phyloP scores from a whole-genome alignment of 2,329 filamentous ascomycete species.

The Penicillium paneum region DNA sequence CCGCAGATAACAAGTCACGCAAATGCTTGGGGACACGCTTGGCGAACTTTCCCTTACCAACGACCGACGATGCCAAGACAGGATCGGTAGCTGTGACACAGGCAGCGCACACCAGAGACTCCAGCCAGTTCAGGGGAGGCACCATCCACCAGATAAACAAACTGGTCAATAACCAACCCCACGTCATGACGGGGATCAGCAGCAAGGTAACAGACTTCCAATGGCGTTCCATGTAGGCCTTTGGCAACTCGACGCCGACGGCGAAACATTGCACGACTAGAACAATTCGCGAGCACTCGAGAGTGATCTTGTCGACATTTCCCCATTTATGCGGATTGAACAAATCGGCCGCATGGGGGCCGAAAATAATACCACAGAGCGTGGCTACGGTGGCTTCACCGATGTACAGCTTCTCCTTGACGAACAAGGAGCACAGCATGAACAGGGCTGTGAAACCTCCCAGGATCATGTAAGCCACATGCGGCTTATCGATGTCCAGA shows the following conservation, averaged over 20 bases:
- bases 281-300: slow-evolving; percentile 69
- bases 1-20: slow-evolving; percentile 87
- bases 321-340: slow-evolving; percentile 63
- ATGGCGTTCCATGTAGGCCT: slow-evolving; percentile 89
- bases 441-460: slow-evolving; percentile 97
- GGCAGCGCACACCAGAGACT: slow-evolving; percentile 80
- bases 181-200: slow-evolving; percentile 94
- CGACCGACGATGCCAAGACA: slow-evolving; percentile 92
- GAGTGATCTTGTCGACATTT: slow-evolving; percentile 64
- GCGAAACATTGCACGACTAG: slow-evolving; percentile 72
- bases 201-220: slow-evolving; percentile 90
- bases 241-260: slow-evolving; percentile 68
- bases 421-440: slow-evolving; percentile 96
- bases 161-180: slow-evolving; percentile 78
- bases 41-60: slow-evolving; percentile 98
- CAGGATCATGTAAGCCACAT: slow-evolving; percentile 97
- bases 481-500: slow-evolving; percentile 75
- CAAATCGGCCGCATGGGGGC: slow-evolving; percentile 63
- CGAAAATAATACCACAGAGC: slow-evolving; percentile 67
- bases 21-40: slow-evolving; percentile 97
- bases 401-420: slow-evolving; percentile 98
- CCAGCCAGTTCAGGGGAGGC: slow-evolving; percentile 75
- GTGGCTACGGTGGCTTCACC: slow-evolving; percentile 93
- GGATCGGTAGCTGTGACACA: slow-evolving; percentile 98
- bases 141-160: slow-evolving; percentile 93